These are phyloP conservation scores for Gleditsia sinensis DNA, from an alignment of 306 rosid genomes.

Conservation along the genomic window DNA sequence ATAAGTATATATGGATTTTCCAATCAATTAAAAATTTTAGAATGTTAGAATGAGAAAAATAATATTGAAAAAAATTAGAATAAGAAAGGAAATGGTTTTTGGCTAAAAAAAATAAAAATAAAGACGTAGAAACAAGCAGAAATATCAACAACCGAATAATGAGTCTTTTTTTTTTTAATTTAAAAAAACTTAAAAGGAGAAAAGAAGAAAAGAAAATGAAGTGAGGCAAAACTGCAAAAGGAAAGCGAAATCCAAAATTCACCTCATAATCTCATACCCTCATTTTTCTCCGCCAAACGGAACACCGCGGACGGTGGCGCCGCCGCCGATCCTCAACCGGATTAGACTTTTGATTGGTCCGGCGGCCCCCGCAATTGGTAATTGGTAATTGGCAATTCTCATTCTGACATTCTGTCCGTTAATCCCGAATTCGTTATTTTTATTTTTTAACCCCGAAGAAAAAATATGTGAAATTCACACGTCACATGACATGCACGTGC, in stretches of 20 bases:
- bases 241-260: background rate
- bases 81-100: too few species aligned
- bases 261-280: background rate
- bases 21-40: too few species aligned
- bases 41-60: too few species aligned
- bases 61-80: too few species aligned
- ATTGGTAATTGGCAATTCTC: background rate
- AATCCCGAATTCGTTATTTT: too few species aligned
- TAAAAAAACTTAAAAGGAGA: background rate
- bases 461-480: background rate
- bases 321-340: background rate
- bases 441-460: too few species aligned
- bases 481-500: constrained; percentile 38
- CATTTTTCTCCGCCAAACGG: background rate
- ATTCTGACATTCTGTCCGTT: background rate
- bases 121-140: too few species aligned
- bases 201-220: background rate
- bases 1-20: background rate
- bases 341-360: too few species aligned
- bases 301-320: background rate
- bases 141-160: too few species aligned
- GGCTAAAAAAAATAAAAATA: too few species aligned
- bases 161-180: too few species aligned
- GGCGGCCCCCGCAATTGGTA: background rate
- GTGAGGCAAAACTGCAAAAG: too few species aligned